Base-by-base conservation (phyloP, 179 eudicot genomes). In the Beta corolliflora region DNA sequence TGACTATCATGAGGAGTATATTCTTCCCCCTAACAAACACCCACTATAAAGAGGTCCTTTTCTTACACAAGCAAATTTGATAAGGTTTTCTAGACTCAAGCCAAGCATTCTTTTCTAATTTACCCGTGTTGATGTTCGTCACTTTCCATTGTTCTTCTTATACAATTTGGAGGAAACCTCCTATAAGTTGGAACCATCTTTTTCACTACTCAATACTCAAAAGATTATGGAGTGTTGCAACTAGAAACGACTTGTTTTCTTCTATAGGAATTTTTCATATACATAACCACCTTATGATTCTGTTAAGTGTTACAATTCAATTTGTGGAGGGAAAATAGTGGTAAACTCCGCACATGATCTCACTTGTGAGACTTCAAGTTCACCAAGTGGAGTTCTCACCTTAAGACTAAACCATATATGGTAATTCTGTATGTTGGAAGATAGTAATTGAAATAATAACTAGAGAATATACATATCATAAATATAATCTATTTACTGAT, bases 281-380 rank as follows among this genome's bases (percentile, higher is more conserved):
- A 74, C 55, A 63, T 55, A 74, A 55, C 77, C 19, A 74, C 77
- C 77, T 48, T 55, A 75, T 36, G 56, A 55, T 75, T 75, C 77
- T 31, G 77, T 74, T 74, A 29, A 21, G 31, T 15, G 16, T 15
- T 25, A 3, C 41, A 36, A 36, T 36, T 36, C 41, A 36, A 36
- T 36, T 36, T 36, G 41, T 2, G 41, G 41, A 36, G 41, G 41
- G 41, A 36, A 36, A 36, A 36, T 36, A 1, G 41, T 36, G 41
- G 41, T 36, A 3, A 36, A 36, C 41, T 36, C 41, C 41, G 41
- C 41, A 36, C 41, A 36, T 36, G 41, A 36, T 3, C 4, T 3
- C 41, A 36, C 41, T 29, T 29, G 2, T 29, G 31, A 29, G 31
- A 29, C 31, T 29, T 29, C 31, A 29, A 29, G 31, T 29, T 29